These are phyloP conservation scores for Aspergillus nomiae DNA, from an alignment of 2,329 filamentous ascomycete species.

Conservation along the genomic window DNA sequence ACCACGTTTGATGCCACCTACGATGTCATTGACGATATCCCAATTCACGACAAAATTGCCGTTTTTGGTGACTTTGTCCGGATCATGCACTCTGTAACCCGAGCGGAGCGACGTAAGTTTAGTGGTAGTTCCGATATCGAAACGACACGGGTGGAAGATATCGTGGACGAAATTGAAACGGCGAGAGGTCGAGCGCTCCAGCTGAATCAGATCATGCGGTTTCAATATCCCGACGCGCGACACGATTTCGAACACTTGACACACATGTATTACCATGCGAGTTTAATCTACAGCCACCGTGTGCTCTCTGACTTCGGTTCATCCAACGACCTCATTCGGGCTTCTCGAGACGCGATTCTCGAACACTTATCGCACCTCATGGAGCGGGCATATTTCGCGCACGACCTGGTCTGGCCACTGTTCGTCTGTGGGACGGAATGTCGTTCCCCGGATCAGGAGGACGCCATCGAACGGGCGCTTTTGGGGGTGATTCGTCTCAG, in stretches of 20 bases:
- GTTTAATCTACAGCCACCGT: slow-evolving; percentile 27
- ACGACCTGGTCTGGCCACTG: slow-evolving; percentile 31
- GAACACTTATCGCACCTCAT: slow-evolving; percentile 9
- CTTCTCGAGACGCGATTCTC: slow-evolving; percentile 14
- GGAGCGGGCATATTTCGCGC: slow-evolving; percentile 18
- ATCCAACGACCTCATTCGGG: not conserved
- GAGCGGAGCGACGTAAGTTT: slow-evolving; percentile 22
- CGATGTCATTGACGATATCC: slow-evolving; percentile 15
- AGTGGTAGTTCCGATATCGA: not conserved
- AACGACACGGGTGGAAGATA: not conserved
- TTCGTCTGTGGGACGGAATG: slow-evolving; percentile 30
- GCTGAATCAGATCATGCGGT: slow-evolving; percentile 18
- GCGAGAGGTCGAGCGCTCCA: slow-evolving; percentile 19
- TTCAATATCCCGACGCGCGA: slow-evolving; percentile 14
- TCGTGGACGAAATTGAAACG: slow-evolving; percentile 8
- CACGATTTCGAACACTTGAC: slow-evolving; percentile 25
- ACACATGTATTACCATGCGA: slow-evolving; percentile 29
- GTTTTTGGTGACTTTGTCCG: slow-evolving; percentile 28
- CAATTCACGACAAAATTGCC: slow-evolving; percentile 17
- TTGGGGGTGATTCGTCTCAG: slow-evolving; percentile 13
- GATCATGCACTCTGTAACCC: slow-evolving; percentile 26
- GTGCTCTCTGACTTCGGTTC: slow-evolving; percentile 18
- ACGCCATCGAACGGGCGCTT: slow-evolving; percentile 9
- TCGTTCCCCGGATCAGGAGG: slow-evolving; percentile 3
- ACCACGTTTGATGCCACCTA: slow-evolving; percentile 24